Evolutionary conservation across 805 yeast genomes (phyloP), one percentile per base, ranked within the genome.

Genomic region (Yarrowia sp.): DNA sequence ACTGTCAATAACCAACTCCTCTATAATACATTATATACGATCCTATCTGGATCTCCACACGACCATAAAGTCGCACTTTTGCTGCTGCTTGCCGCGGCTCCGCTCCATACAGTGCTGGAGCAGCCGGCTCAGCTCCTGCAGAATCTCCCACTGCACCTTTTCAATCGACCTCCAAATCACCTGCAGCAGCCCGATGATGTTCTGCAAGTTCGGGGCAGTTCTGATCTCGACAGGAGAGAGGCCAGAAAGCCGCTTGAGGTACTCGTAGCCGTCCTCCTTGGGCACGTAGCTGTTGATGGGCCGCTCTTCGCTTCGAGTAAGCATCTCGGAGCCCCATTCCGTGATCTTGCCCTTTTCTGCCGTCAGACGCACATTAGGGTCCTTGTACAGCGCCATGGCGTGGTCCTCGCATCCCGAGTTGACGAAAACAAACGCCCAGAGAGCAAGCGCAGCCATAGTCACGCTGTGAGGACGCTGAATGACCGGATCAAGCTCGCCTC

Each of bases 181-280:
- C 38, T 69, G 65, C 58, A 85, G 68, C 61, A 87, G 69, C 0
- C 92, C 92, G 13, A 81, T 80, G 31, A 84, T 72, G 61, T 81
- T 74, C 62, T 83, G 78, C 66, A 77, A 78, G 60, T 78, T 73
- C 25, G 72, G 70, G 13, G 83, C 76, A 4, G 68, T 63, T 31
- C 71, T 72, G 39, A 84, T 64, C 4, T 72, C 58, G 6, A 61
- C 61, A 21, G 68, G 62, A 41, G 64, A 66, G 9, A 63, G 60
- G 9, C 63, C 56, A 3, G 66, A 62, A 61, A 85, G 73, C 55
- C 87, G 74, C 61, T 77, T 72, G 56, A 85, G 69, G 66, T 83
- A 84, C 4, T 70, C 68, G 64, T 78, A 77, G 0, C 85, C 87
- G 56, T 76, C 75, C 66, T 84, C 87, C 44, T 38, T 55, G 29